Evolutionary conservation across 805 yeast genomes (phyloP).

Genomic region (Schwanniomyces sp.): DNA sequence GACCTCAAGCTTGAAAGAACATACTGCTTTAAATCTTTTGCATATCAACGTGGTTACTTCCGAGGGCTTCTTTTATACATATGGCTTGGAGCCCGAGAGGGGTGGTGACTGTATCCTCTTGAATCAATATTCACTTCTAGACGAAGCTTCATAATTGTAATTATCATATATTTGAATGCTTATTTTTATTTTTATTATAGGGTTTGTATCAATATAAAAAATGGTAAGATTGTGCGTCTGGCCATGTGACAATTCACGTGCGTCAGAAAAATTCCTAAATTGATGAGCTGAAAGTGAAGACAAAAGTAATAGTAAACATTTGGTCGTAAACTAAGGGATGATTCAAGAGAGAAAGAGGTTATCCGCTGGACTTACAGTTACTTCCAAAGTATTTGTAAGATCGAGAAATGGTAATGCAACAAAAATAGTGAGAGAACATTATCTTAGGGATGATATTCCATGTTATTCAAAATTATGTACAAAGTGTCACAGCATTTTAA

Average conservation of each 20-base stretch:
- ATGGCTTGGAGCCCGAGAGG: conserved; percentile 77
- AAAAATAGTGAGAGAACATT: conserved; percentile 92
- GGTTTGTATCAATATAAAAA: not conserved
- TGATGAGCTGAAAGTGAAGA: conserved; percentile 1
- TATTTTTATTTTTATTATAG: not conserved
- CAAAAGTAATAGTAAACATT: not conserved
- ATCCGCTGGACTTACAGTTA: conserved; percentile 53
- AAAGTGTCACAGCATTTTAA: conserved; percentile 53
- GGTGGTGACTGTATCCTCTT: conserved; percentile 91
- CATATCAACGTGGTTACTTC: conserved; percentile 74
- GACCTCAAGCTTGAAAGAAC: conserved; percentile 17
- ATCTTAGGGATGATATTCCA: conserved; percentile 87
- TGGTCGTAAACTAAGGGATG: not conserved
- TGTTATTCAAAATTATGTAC: conserved; percentile 76
- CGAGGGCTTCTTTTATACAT: conserved; percentile 78
- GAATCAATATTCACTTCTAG: conserved; percentile 63
- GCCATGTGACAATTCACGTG: not conserved
- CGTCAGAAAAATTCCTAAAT: not conserved
- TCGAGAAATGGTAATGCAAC: conserved; percentile 88
- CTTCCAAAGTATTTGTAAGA: conserved; percentile 88
- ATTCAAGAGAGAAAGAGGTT: conserved; percentile 30
- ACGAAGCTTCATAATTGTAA: conserved; percentile 10
- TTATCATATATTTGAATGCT: too few relatives aligned
- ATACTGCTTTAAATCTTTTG: conserved; percentile 27
- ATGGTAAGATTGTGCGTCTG: not conserved